Percentiles rank a stretch among this genome's conserved stretches.
Conservation (phyloP, 139 green algal species). For the Zygnema cylindricum region DNA sequence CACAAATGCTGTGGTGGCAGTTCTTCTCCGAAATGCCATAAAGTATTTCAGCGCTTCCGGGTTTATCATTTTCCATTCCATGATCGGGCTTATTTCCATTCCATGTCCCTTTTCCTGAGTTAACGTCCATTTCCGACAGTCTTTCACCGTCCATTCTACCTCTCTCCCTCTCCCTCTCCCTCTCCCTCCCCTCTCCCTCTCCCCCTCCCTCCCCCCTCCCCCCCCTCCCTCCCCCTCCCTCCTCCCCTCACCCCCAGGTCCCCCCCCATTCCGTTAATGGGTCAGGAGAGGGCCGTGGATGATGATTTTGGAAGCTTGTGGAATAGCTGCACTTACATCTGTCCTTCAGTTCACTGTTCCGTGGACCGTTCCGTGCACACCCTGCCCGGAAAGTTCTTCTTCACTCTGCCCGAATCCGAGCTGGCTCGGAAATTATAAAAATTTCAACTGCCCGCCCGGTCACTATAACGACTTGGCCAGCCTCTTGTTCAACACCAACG, state of each 20-base stretch:
- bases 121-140: too few relatives aligned
- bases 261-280: too few relatives aligned
- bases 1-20: constrained; percentile 75
- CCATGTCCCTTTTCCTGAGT: too few relatives aligned
- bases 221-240: too few relatives aligned
- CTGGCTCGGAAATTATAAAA: constrained; percentile 77
- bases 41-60: too few relatives aligned
- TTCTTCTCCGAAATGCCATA: constrained; percentile 69
- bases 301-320: constrained; percentile 58
- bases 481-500: constrained; percentile 84
- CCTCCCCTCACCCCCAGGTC: too few relatives aligned
- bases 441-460: constrained; percentile 52
- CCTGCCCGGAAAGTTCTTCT: constrained; percentile 61
- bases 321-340: constrained; percentile 56
- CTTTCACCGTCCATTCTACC: too few relatives aligned
- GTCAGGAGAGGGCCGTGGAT: background rate
- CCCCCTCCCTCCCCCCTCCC: too few relatives aligned
- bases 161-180: too few relatives aligned
- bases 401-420: constrained; percentile 70
- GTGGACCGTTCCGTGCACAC: constrained; percentile 34
- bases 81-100: too few relatives aligned
- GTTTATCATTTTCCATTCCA: too few relatives aligned
- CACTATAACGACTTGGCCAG: constrained; percentile 85
- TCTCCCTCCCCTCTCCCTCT: too few relatives aligned
- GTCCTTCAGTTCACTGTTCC: constrained; percentile 55